Base-by-base conservation (phyloP, 108 stramenopile genomes). In the Pseudonitzschia multiseries region DNA sequence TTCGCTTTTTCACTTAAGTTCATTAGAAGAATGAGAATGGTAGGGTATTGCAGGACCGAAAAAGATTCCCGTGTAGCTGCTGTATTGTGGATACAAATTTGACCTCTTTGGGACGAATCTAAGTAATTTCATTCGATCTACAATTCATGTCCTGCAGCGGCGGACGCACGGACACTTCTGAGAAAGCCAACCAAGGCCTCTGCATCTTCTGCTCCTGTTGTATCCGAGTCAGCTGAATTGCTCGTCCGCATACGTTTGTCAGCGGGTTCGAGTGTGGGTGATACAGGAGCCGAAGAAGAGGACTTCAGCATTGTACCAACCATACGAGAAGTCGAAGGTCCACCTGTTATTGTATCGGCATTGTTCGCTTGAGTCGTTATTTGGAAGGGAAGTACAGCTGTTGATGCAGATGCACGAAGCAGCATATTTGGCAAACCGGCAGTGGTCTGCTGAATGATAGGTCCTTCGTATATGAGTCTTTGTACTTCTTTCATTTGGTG, bases 141-240 rank as follows among this genome's bases (percentile, higher is more conserved):
- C 21, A 70, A 51, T 22, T 77, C 76, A 50, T 74, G 75, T 13
- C 72, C 76, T 1, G 76, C 56, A 29, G 84, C 77, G 26, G 81
- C 85, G 20, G 79, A 79, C 0, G 80, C 85, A 4, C 78, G 70
- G 2, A 89, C 83, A 65, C 85, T 87, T 46, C 87, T 78, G 46
- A 90, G 57, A 70, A 93, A 93, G 31, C 88, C 85, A 42, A 93
- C 88, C 60, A 93, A 79, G 14, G 89, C 86, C 52, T 90, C 74
- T 10, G 86, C 92, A 72, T 90, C 92, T 80, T 93, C 87, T 18
- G 75, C 71, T 40, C 75, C 81, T 13, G 74, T 46, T 14, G 71
- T 56, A 28, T 28, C 53, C 33, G 69, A 33, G 28, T 14, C 54
- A 10, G 24, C 22, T 0, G 70, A 53, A 32, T 28, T 52, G 3